Conservation (phyloP, 2,329 filamentous ascomycete genomes). For the Dactylellina haptotyla region DNA sequence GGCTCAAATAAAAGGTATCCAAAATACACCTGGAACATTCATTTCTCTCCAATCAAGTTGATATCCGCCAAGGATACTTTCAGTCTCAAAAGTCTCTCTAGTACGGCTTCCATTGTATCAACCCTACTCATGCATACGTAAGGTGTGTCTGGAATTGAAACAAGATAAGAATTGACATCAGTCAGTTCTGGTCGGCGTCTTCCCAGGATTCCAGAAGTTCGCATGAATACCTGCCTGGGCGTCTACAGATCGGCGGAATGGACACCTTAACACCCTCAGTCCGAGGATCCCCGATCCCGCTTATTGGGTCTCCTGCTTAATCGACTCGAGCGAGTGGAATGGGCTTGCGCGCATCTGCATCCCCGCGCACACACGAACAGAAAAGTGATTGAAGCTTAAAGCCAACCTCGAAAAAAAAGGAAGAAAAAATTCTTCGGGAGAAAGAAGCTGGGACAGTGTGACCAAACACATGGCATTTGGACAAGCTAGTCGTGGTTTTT, state of each 20-base stretch:
- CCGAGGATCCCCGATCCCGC: slow-evolving; percentile 18
- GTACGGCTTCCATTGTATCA: background rate
- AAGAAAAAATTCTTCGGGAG: slow-evolving; percentile 14
- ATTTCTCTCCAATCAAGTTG: background rate
- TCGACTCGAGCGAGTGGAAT: slow-evolving; percentile 19
- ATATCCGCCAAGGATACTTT: background rate
- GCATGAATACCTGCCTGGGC: slow-evolving; percentile 20
- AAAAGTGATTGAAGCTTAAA: background rate
- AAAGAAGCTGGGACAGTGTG: slow-evolving; percentile 5
- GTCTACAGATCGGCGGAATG: slow-evolving; percentile 21
- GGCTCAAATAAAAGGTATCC: no score
- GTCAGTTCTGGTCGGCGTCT: slow-evolving; percentile 37
- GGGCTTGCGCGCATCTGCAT: slow-evolving; percentile 14
- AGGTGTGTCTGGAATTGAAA: background rate
- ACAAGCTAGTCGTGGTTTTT: no score
- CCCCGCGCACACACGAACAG: background rate
- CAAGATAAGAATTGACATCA: slow-evolving; percentile 7
- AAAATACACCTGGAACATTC: no score
- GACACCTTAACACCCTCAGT: slow-evolving; percentile 3
- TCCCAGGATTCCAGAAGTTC: slow-evolving; percentile 36
- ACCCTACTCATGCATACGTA: slow-evolving; percentile 5
- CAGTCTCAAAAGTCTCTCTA: background rate
- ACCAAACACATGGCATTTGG: slow-evolving; percentile 41
- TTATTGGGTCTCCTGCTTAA: background rate
- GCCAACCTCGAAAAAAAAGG: background rate